A percentile compares a stretch with the other conserved stretches of the same genome.
phyloP scores from a whole-genome alignment of 257 asterid genomes.

The Avicennia marina region DNA sequence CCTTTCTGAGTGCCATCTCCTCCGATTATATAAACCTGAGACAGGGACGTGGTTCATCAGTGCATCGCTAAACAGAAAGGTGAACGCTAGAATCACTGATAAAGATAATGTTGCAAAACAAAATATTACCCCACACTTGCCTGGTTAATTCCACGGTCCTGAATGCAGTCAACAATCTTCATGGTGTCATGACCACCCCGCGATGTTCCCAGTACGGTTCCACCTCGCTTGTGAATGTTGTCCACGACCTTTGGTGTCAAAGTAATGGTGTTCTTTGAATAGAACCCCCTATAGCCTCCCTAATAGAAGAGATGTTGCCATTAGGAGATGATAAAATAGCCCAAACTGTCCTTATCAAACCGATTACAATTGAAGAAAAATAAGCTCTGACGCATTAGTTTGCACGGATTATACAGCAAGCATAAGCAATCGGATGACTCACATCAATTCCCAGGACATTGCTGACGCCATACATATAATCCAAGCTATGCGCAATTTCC shows the following conservation, averaged over 20 bases:
- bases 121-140: slow-evolving; percentile 25
- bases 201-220: slow-evolving; percentile 87
- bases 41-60: slow-evolving; percentile 25
- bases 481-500: slow-evolving; percentile 68
- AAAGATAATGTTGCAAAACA: no score
- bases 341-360: slow-evolving; percentile 1
- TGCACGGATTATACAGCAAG: no score
- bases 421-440: slow-evolving; percentile 28
- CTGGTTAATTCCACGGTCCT: slow-evolving; percentile 95
- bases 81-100: not conserved
- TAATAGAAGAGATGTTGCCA: slow-evolving; percentile 22
- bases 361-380: slow-evolving; percentile 12
- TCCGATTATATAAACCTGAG: slow-evolving; percentile 90
- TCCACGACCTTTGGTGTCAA: slow-evolving; percentile 54
- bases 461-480: slow-evolving; percentile 56
- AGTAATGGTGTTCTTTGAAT: slow-evolving; percentile 43
- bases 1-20: slow-evolving; percentile 96
- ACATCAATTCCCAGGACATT: slow-evolving; percentile 59
- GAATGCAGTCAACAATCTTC: slow-evolving; percentile 91
- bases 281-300: slow-evolving; percentile 61
- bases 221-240: slow-evolving; percentile 96
- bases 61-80: slow-evolving; percentile 15
- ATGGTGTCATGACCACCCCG: slow-evolving; percentile 91
- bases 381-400: not conserved
- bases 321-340: slow-evolving; percentile 5